Evolutionary conservation across 1,284 basidiomycete genomes (phyloP), one percentile per base, ranked within the genome.

Genomic region (Vanrija humicola): DNA sequence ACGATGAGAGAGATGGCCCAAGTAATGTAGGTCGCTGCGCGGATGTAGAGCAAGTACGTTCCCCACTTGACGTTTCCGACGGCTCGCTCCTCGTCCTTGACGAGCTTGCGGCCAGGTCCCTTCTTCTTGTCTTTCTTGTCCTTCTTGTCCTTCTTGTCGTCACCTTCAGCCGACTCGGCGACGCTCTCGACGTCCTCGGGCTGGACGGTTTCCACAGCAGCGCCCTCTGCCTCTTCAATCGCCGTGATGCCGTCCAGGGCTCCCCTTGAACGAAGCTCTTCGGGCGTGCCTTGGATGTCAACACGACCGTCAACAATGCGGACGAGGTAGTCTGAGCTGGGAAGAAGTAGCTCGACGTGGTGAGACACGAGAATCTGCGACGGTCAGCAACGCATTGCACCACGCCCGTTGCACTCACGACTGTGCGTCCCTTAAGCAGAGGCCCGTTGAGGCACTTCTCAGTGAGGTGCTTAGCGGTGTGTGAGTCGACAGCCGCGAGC

Each of bases 401-500:
- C 34, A 14, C 18, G 3, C 16, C 6, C 18, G 3, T 18, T 23
- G 5, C 21, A 66, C 73, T 57, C 45, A 76, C 74, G 54, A 90
- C 81, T 0, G 88, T 91, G 15, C 89, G 81, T 45, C 81, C 82
- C 26, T 78, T 77, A 60, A 86, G 81, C 4, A 91, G 78, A 1
- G 81, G 77, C 10, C 88, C 84, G 9, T 78, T 79, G 16, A 90
- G 75, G 62, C 87, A 85, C 56, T 83, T 77, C 50, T 82, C 77
- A 43, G 86, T 82, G 10, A 89, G 79, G 64, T 88, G 86, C 60
- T 86, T 83, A 43, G 88, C 88, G 2, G 89, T 91, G 67, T 92
- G 89, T 76, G 90, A 89, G 73, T 95, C 91, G 8, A 95, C 89
- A 1, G 90, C 90, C 0, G 88, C 86, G 14, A 95, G 79, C 4